Conservation (phyloP, 139 green algal genomes). For the Medakamo hakoo region DNA sequence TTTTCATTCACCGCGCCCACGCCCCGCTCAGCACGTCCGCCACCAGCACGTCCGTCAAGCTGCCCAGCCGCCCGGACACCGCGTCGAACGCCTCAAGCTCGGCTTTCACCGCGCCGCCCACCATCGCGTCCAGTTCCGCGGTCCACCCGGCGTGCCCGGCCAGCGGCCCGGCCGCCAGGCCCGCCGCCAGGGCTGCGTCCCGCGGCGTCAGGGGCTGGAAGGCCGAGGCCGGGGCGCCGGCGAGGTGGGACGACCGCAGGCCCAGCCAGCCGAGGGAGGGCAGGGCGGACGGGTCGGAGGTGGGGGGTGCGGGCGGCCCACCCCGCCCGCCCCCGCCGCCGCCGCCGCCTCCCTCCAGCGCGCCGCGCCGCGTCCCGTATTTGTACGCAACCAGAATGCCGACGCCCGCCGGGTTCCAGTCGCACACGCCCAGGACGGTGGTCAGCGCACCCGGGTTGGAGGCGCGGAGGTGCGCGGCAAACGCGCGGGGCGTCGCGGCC, state of each 20-base stretch:
- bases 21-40: too few species aligned
- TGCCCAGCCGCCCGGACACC: not conserved
- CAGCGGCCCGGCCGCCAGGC: not conserved
- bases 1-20: not conserved
- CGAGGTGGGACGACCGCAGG: not conserved
- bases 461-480: not conserved
- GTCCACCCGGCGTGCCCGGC: not conserved
- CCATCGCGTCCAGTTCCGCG: not conserved
- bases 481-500: not conserved
- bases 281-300: not conserved
- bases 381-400: not conserved
- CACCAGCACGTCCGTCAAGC: not conserved
- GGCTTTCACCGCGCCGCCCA: not conserved
- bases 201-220: not conserved
- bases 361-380: too few species aligned
- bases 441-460: not conserved
- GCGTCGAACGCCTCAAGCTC: not conserved
- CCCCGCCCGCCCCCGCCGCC: too few species aligned
- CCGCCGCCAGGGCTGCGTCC: not conserved
- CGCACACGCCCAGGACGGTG: not conserved
- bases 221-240: too few species aligned
- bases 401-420: not conserved
- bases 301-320: not conserved
- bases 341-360: too few species aligned
- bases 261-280: not conserved